Evolutionary conservation across 352 stramenopile genomes (phyloP).

Genomic region (Globisporangium canariense): DNA sequence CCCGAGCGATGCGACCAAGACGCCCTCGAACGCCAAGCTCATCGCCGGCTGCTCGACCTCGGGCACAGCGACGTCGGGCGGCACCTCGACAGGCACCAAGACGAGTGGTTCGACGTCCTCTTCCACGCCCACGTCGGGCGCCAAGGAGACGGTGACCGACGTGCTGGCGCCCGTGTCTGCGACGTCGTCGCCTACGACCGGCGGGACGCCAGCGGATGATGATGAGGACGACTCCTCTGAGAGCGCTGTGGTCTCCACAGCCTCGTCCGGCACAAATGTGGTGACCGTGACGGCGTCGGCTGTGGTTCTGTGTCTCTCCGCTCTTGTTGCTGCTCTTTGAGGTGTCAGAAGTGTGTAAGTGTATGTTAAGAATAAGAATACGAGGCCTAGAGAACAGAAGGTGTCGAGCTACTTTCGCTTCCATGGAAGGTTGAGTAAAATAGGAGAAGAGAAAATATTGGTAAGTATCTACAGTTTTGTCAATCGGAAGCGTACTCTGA

Average conservation of each 20-base stretch:
- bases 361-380: background rate
- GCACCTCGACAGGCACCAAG: slow-evolving; percentile 13
- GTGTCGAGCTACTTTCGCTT: background rate
- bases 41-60: slow-evolving; percentile 31
- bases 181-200: slow-evolving; percentile 8
- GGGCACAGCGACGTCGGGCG: slow-evolving; percentile 13
- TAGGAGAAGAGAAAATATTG: background rate
- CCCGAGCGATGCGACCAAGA: slow-evolving; percentile 53
- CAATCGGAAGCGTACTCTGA: too few relatives aligned
- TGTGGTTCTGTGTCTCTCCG: slow-evolving; percentile 7
- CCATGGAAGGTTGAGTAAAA: background rate
- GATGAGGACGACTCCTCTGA: slow-evolving; percentile 59
- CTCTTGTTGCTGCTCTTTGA: slow-evolving; percentile 15
- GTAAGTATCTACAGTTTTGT: background rate
- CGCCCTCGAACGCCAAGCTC: slow-evolving; percentile 50
- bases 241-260: slow-evolving; percentile 32
- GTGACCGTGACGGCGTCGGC: slow-evolving; percentile 1
- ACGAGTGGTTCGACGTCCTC: background rate
- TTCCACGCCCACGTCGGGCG: slow-evolving; percentile 6
- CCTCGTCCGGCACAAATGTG: slow-evolving; percentile 11
- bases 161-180: slow-evolving; percentile 32
- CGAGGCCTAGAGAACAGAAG: too few relatives aligned
- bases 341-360: background rate
- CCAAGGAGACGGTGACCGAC: slow-evolving; percentile 24
- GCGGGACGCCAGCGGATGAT: slow-evolving; percentile 35